Conservation (phyloP, 2,329 filamentous ascomycete genomes). For the Fusarium multiceps region DNA sequence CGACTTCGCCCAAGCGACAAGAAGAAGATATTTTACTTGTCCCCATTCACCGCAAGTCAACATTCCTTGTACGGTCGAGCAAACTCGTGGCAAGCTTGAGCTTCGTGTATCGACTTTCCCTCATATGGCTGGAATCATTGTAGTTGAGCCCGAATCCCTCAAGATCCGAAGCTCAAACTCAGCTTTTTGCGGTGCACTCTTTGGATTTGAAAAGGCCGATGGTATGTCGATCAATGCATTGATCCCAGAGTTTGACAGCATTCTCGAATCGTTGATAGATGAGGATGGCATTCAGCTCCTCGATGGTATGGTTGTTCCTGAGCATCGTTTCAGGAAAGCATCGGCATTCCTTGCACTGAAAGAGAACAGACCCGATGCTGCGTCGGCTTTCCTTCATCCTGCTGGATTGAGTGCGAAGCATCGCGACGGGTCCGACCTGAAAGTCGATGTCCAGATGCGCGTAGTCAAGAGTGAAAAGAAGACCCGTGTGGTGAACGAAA, state of each 20-base stretch:
- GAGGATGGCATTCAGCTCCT: slow-evolving; percentile 86
- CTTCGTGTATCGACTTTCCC: slow-evolving; percentile 93
- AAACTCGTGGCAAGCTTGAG: slow-evolving; percentile 74
- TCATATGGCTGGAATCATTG: slow-evolving; percentile 96
- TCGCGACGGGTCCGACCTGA: slow-evolving; percentile 89
- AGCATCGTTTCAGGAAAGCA: slow-evolving; percentile 93
- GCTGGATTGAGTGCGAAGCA: slow-evolving; percentile 88
- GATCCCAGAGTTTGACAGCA: slow-evolving; percentile 87
- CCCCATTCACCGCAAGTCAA: slow-evolving; percentile 80
- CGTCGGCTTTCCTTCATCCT: slow-evolving; percentile 82
- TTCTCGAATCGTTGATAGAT: slow-evolving; percentile 82
- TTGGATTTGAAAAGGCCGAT: slow-evolving; percentile 87
- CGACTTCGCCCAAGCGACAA: slow-evolving; percentile 80
- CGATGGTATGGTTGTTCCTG: slow-evolving; percentile 96
- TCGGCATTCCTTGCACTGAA: slow-evolving; percentile 84
- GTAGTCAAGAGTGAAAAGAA: slow-evolving; percentile 90
- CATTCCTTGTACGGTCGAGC: slow-evolving; percentile 85
- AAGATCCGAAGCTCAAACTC: slow-evolving; percentile 92
- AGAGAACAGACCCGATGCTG: slow-evolving; percentile 82
- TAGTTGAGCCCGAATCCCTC: slow-evolving; percentile 82
- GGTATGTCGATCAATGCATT: slow-evolving; percentile 82
- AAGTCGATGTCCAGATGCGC: slow-evolving; percentile 95
- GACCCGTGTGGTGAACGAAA: slow-evolving; percentile 68
- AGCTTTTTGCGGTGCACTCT: slow-evolving; percentile 91
- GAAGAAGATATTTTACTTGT: slow-evolving; percentile 85